phyloP scores from a whole-genome alignment of 305 asterid genomes.

The Coffea humblotiana region DNA sequence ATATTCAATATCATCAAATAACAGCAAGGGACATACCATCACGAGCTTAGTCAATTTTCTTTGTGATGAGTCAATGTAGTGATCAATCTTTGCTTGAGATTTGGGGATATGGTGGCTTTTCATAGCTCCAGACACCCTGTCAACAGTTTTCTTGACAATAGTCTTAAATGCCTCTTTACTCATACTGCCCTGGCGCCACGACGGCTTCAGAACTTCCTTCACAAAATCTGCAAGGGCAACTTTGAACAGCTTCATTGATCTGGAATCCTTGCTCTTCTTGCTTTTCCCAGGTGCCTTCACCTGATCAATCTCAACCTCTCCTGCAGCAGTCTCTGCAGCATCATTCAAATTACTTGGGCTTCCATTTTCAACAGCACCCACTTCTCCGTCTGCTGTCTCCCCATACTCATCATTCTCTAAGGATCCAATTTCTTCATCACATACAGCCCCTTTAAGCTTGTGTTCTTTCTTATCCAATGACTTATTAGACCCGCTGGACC shows the following conservation, averaged over 20 bases:
- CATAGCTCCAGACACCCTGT: slow-evolving; percentile 97
- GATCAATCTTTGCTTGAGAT: slow-evolving; percentile 81
- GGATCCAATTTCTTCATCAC: slow-evolving; percentile 39
- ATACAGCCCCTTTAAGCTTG: slow-evolving; percentile 43
- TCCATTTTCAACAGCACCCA: slow-evolving; percentile 66
- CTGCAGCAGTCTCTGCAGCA: slow-evolving; percentile 44
- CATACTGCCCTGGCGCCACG: slow-evolving; percentile 99
- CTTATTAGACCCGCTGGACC: slow-evolving; percentile 51
- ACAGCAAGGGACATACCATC: slow-evolving; percentile 72
- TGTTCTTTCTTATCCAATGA: slow-evolving; percentile 43
- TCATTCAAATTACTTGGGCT: slow-evolving; percentile 61
- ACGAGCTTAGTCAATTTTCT: slow-evolving; percentile 93
- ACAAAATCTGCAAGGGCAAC: slow-evolving; percentile 81
- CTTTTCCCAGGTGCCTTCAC: slow-evolving; percentile 57
- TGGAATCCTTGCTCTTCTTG: slow-evolving; percentile 65
- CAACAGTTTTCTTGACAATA: slow-evolving; percentile 96
- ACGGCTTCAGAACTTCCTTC: slow-evolving; percentile 92
- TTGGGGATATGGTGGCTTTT: slow-evolving; percentile 77
- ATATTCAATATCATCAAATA: slow-evolving; percentile 3
- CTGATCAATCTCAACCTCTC: slow-evolving; percentile 79
- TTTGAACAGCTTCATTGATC: slow-evolving; percentile 71
- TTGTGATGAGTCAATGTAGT: slow-evolving; percentile 83
- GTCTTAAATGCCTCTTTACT: slow-evolving; percentile 99
- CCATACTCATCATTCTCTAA: slow-evolving; percentile 72
- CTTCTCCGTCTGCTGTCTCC: slow-evolving; percentile 85